Evolutionary conservation across 164 flowering plant genomes (phyloP).

Genomic region (Paratinospora sagittata): DNA sequence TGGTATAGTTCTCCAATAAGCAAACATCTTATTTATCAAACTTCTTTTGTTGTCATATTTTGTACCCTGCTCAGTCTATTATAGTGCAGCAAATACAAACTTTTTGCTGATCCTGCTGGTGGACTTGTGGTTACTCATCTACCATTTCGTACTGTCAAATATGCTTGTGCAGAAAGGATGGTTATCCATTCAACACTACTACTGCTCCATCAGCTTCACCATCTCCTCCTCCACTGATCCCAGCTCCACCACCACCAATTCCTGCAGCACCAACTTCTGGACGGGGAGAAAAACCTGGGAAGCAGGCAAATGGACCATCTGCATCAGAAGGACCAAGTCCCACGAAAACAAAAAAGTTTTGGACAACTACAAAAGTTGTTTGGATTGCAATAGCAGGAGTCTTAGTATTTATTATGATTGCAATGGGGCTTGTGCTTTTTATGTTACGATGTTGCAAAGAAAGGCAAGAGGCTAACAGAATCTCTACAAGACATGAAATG

Average conservation of each 20-base stretch:
- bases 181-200: slow-evolving; percentile 65
- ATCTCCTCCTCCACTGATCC: slow-evolving; percentile 35
- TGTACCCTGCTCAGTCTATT: background rate
- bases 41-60: too few relatives aligned
- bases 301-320: slow-evolving; percentile 28
- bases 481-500: slow-evolving; percentile 21
- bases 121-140: background rate
- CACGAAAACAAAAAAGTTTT: slow-evolving; percentile 15
- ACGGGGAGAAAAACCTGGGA: slow-evolving; percentile 24
- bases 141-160: background rate
- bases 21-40: too few relatives aligned
- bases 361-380: slow-evolving; percentile 32
- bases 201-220: slow-evolving; percentile 37
- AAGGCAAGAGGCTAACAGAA: slow-evolving; percentile 20
- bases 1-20: too few relatives aligned
- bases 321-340: slow-evolving; percentile 17
- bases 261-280: slow-evolving; percentile 33
- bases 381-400: slow-evolving; percentile 35
- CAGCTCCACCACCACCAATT: slow-evolving; percentile 25
- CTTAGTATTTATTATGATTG: slow-evolving; percentile 25
- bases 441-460: slow-evolving; percentile 29
- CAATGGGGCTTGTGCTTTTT: slow-evolving; percentile 32
- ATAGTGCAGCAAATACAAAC: background rate
- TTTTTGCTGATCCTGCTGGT: background rate
- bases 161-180: slow-evolving; percentile 60